Evolutionary conservation across 2,329 filamentous ascomycete genomes (phyloP).

Genomic region (Penicillium sp.): DNA sequence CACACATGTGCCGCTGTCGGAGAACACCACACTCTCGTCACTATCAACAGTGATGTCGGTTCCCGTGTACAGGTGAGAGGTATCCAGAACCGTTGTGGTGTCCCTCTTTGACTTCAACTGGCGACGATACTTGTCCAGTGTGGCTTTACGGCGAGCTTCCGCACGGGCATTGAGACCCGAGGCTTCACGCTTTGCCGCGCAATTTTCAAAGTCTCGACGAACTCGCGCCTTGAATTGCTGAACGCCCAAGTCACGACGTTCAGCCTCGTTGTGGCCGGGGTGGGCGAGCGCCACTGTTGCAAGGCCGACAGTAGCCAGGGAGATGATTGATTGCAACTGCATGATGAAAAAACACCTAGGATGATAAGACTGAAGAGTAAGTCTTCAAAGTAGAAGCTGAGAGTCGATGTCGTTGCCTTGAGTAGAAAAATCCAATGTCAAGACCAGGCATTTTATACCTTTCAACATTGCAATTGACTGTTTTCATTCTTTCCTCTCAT

Average conservation of each 20-base stretch:
- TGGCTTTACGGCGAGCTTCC: conserved; percentile 3
- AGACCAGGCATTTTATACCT: not conserved
- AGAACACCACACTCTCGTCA: not conserved
- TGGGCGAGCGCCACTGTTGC: not conserved
- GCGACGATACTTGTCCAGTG: conserved; percentile 3
- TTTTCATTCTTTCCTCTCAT: not conserved
- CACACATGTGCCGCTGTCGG: conserved; percentile 34
- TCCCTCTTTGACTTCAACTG: not conserved
- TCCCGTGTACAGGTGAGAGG: conserved; percentile 1
- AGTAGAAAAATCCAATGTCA: not conserved
- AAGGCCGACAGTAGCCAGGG: not conserved
- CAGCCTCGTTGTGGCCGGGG: conserved; percentile 3
- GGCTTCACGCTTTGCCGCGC: conserved; percentile 1
- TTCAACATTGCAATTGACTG: not conserved
- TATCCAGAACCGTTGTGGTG: not conserved
- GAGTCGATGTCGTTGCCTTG: not conserved
- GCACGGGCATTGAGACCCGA: conserved; percentile 5
- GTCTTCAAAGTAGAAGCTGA: not conserved
- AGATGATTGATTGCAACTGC: not conserved
- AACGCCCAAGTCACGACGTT: not conserved
- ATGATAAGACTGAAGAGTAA: not conserved
- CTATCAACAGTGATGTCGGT: conserved; percentile 3
- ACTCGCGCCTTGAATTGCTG: not conserved
- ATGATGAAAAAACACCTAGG: not conserved
- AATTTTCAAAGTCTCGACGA: conserved; percentile 2